Percentiles rank a stretch among this genome's conserved stretches.
phyloP scores from a whole-genome alignment of 169 alveolate genomes.

The Sarcocystis neurona region DNA sequence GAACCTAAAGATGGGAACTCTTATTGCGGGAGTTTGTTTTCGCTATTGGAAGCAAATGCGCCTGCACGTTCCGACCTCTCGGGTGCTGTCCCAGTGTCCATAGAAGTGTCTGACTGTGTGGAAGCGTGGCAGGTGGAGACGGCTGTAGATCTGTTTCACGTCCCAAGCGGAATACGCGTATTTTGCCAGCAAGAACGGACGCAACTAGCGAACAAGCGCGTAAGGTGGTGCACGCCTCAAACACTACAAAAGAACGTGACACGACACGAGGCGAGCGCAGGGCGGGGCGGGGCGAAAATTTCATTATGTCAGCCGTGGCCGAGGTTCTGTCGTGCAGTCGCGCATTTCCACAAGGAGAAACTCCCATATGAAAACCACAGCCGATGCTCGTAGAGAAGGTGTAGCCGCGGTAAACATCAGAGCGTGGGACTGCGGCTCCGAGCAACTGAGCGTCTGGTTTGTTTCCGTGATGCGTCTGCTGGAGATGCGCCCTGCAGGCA shows the following conservation, averaged over 20 bases:
- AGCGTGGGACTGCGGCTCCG: background rate
- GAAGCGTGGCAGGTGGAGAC: slow-evolving; percentile 62
- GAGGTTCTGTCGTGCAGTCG: background rate
- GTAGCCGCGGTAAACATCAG: background rate
- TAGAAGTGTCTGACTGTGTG: too few relatives aligned
- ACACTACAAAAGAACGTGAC: background rate
- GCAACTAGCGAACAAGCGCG: slow-evolving; percentile 17
- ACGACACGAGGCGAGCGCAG: background rate
- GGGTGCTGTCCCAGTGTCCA: too few relatives aligned
- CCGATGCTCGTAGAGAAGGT: background rate
- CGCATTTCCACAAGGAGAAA: background rate
- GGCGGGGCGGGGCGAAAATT: background rate
- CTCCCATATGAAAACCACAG: background rate
- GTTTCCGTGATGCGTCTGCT: too few relatives aligned
- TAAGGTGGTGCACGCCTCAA: background rate
- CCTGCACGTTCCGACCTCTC: too few relatives aligned
- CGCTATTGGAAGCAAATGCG: too few relatives aligned
- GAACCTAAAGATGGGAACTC: too few relatives aligned
- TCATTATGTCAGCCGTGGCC: background rate
- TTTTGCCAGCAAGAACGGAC: slow-evolving; percentile 51
- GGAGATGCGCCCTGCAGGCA: background rate
- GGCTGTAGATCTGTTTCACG: slow-evolving; percentile 67
- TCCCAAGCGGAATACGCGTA: slow-evolving; percentile 41
- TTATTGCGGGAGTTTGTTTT: too few relatives aligned
- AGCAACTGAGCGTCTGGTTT: background rate